Evolutionary conservation across 2,329 filamentous ascomycete genomes (phyloP), one percentile per base, ranked within the genome.

Genomic region (Pseudocercospora fuligena): DNA sequence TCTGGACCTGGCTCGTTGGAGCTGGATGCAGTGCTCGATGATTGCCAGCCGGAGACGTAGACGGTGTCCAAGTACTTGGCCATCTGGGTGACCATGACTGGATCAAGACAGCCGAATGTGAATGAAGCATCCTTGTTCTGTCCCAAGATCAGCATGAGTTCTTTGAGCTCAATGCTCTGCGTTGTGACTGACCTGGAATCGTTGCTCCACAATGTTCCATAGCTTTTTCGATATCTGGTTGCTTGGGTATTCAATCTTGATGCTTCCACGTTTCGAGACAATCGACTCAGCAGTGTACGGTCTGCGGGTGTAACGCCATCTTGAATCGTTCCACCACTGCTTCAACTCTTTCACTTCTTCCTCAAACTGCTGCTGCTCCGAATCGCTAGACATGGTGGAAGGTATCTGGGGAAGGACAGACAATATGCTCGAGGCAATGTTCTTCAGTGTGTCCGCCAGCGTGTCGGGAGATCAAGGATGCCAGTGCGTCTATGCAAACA

Each of bases 31-130:
- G 95, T 99, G 25, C 94, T 97, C 1, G 94, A 98, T 71, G 92
- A 97, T 82, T 99, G 95, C 95, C 95, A 99, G 71, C 95, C 95
- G 63, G 95, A 98, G 69, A 99, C 95, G 80, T 99, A 99, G 79
- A 99, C 92, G 36, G 95, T 99, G 78, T 99, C 95, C 69, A 99
- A 87, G 81, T 96, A 98, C 82, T 98, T 97, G 75, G 94, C 94
- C 95, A 99, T 99, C 81, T 99, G 95, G 29, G 95, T 98, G 79
- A 99, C 88, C 92, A 97, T 97, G 64, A 97, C 97, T 11, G 95
- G 95, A 78, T 99, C 95, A 71, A 99, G 86, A 82, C 95, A 98
- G 76, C 95, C 95, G 78, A 97, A 99, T 65, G 95, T 99, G 84
- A 90, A 97, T 82, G 92, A 96, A 57, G 92, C 92, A 77, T 95